Evolutionary conservation across 2,329 filamentous ascomycete species (phyloP), one percentile per base, ranked within the genome.

Genomic region (Scopulariopsis brevicaulis): DNA sequence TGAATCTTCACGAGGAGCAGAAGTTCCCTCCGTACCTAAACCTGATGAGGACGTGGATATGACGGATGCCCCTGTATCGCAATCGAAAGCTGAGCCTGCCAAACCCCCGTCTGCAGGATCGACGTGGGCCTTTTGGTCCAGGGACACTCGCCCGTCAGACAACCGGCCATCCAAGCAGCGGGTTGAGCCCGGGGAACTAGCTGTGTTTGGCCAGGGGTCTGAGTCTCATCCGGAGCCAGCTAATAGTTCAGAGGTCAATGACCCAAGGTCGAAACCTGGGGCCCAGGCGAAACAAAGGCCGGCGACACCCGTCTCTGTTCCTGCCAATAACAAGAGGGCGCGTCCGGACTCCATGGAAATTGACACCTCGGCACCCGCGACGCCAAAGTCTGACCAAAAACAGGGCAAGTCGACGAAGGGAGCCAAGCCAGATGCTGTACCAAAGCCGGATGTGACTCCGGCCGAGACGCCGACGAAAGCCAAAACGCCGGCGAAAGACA

Each of bases 91-190:
- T 1, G 65, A 70, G n/a, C 77, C 77, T 5, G 73, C 32, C 4
- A 58, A 58, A 46, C 28, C 35, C 10, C 43, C 54, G 11, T 28
- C 78, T 18, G 74, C 76, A 20, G 81, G 81, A 14, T 87, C 87
- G 0, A 88, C 85, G 0, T 93, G 89, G 89, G 88, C 86, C 0
- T 92, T 93, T 63, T 93, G 88, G 88, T 90, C 85, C 15, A 81
- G 78, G 53, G 83, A 86, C 62, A 70, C 75, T 1, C 67, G 73
- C 8, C 73, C 70, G 48, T 63, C 72, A 71, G 54, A 58, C 65
- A 12, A 37, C 66, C 2, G 59, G 61, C 2, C 72, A 66, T 34
- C 48, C 18, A 56, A 12, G 35, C 46, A 54, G n/a, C 51, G 51
- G 32, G 35, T 48, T 40, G 80, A 76, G 64, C 66, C 68, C 62